A percentile compares a stretch with the other conserved stretches of the same genome.
phyloP scores from a whole-genome alignment of 2,329 filamentous ascomycete genomes.

The Thermoascus crustaceus region DNA sequence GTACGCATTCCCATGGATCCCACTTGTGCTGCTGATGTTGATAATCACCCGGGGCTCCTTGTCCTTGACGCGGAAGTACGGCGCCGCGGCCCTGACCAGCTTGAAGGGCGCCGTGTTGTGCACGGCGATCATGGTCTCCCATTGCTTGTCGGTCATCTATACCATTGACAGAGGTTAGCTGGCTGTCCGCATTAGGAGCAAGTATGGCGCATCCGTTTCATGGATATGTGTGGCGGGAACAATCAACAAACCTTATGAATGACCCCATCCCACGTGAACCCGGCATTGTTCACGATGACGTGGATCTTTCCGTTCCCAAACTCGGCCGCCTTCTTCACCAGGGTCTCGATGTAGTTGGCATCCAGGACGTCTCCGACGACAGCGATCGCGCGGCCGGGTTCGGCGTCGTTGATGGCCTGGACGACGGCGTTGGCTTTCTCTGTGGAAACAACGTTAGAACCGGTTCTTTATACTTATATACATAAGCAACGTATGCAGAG shows the following conservation, averaged over 20 bases:
- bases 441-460: constrained; percentile 26
- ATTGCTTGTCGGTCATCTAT: constrained; percentile 78
- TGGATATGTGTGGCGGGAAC: not conserved
- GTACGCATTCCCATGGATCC: constrained; percentile 70
- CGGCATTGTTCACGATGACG: constrained; percentile 85
- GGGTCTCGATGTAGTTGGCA: constrained; percentile 57
- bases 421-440: constrained; percentile 63
- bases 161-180: constrained; percentile 4
- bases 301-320: constrained; percentile 85
- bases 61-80: constrained; percentile 82
- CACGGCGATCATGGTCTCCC: constrained; percentile 76
- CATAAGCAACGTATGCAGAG: too few species aligned
- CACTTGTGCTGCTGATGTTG: constrained; percentile 76
- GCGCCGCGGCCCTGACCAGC: constrained; percentile 68
- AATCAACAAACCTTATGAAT: constrained; percentile 60
- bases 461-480: constrained; percentile 9
- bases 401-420: constrained; percentile 58
- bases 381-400: constrained; percentile 58
- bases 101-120: constrained; percentile 83
- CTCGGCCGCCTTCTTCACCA: constrained; percentile 67
- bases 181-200: not conserved
- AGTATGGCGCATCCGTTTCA: too few species aligned
- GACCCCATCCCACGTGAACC: constrained; percentile 87
- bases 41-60: constrained; percentile 69
- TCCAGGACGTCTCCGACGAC: constrained; percentile 71